Evolutionary conservation across 177 flowering plant species (phyloP).

Genomic region (Vitis hybrid): DNA sequence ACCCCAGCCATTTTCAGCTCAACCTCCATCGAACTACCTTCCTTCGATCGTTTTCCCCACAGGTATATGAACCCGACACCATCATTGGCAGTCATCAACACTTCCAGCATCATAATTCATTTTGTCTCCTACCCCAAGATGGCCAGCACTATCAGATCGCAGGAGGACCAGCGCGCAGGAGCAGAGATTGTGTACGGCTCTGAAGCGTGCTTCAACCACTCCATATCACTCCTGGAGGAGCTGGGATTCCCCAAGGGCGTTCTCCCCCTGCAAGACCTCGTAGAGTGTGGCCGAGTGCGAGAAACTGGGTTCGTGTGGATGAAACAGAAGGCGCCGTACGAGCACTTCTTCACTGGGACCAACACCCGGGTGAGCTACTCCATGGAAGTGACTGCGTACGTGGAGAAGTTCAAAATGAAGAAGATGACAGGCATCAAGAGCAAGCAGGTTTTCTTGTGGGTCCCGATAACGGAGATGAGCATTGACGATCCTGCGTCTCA

Average conservation of each 20-base stretch:
- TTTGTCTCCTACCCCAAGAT: conserved; percentile 7
- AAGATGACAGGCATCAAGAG: conserved; percentile 87
- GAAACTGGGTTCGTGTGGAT: conserved; percentile 96
- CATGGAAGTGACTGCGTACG: conserved; percentile 71
- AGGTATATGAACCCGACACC: neutral
- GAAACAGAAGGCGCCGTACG: conserved; percentile 70
- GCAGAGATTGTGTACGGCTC: conserved; percentile 76
- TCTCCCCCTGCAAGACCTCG: conserved; percentile 67
- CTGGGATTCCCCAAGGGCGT: conserved; percentile 86
- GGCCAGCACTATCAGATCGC: conserved; percentile 16
- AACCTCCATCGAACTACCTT: conserved; percentile 10
- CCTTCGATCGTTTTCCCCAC: neutral
- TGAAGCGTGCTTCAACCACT: conserved; percentile 58
- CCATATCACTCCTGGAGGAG: conserved; percentile 63
- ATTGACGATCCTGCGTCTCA: conserved; percentile 41
- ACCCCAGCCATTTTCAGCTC: neutral
- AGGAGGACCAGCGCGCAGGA: conserved; percentile 50
- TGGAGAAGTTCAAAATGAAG: conserved; percentile 82
- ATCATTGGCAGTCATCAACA: no score
- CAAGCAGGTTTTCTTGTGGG: conserved; percentile 83
- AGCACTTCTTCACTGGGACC: conserved; percentile 63
- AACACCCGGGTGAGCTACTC: conserved; percentile 70
- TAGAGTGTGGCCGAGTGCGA: conserved; percentile 74
- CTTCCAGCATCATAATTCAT: no score
- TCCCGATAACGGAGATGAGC: conserved; percentile 85